Base-by-base conservation (phyloP, 2,329 filamentous ascomycete species). In the Ophiostoma tasmaniense region DNA sequence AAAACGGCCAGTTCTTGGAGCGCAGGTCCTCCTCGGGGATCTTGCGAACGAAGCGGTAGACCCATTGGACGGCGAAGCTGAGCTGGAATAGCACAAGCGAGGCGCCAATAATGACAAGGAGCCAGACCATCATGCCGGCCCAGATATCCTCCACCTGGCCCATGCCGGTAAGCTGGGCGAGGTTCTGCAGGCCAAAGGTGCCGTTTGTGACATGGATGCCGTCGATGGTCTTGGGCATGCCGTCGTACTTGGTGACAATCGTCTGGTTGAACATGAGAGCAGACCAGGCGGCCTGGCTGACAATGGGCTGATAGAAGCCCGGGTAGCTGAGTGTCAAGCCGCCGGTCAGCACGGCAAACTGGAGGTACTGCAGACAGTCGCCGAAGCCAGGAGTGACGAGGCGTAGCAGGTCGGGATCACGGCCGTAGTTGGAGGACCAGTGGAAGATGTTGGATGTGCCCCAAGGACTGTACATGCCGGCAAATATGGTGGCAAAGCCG, bases 391-490 rank as follows among this genome's bases (percentile, higher is more conserved):
- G 95, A 0, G 95, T 99, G 42, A 99, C 92, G 65, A 99, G 83
- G 68, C 95, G 89, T 68, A 99, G 83, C 73, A 97, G 82, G 79
- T 99, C 95, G 71, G 92, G 91, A 74, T 99, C 95, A 73, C 94
- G 88, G 45, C 95, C 95, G 77, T 96, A 98, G 77, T 99, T 99
- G 76, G 92, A 96, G n/a, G 92, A 93, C 93, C 94, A 99, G 73
- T 91, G 89, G 77, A 98, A 98, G 25, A 94, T 84, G 76, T 99
- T 91, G 8, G 87, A 87, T 1, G 92, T 91, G 25, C 95, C 95
- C 94, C 95, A 99, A 0, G 95, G 95, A 75, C 93, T 97, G 76
- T 88, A 94, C 50, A 96, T 91, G 66, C 88, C 91, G 2, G 95
- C 93, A 73, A 92, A 88, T 45, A 93, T 82, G 7, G 94, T 97